Evolutionary conservation across 169 alveolate genomes (phyloP), one percentile per base, ranked within the genome.

Genomic region (Eimeria acervulina): DNA sequence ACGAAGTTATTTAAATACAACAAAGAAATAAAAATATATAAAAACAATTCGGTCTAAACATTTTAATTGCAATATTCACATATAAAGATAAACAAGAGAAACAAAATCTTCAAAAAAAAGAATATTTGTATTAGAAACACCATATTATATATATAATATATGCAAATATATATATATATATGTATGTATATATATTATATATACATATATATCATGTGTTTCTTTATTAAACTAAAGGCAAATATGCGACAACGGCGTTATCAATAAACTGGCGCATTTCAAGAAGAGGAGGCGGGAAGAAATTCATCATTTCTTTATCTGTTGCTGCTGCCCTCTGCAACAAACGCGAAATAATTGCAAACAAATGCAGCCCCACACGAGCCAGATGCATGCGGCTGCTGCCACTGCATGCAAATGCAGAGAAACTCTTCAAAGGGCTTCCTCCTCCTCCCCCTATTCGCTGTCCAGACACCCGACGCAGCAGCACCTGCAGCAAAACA

Each of bases 321-420:
- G 68, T 21, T 59, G 68, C n/a, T 15, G 8, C n/a, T 59, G 28
- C 26, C 8, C n/a, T 0, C 59, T 6, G 87, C 87, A 76, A 1
- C 55, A 33, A 13, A 2, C 19, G 55, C 28, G 59, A 36, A 36
- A 76, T 36, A 21, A 13, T 59, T 0, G 61, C 4, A 36, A 76
- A 76, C 5, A 36, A 28, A 28, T 40, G 51, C 59, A 33, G 8
- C n/a, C 59, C 59, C 19, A 33, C 55, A 10, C 87, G 17, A 12
- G 59, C 87, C n/a, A 76, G n/a, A 38, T 76, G 87, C 59, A 5
- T 33, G 52, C 87, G 87, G 44, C 80, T 26, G 15, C n/a, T 68
- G 80, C 80, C 42, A 10, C 42, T 3, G 13, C 23, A n/a, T 68
- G 80, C 38, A 21, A 26, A 33, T 10, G 44, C 47, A 76, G 7